Evolutionary conservation across 345 rosid genomes (phyloP), one percentile per base, ranked within the genome.

Genomic region (Brassica incana): DNA sequence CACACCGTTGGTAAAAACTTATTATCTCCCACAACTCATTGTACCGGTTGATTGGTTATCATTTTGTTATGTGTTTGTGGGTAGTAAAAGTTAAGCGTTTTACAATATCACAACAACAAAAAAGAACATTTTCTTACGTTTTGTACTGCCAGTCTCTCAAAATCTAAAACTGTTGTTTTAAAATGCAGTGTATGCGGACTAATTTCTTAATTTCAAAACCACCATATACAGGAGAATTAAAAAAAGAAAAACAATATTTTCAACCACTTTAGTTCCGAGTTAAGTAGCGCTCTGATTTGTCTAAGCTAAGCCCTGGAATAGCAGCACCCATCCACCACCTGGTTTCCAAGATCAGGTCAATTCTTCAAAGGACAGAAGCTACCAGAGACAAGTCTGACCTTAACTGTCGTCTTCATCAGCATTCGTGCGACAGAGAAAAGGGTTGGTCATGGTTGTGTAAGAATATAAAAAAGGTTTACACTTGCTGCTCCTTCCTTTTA

Each of bases 401-500:
- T 9, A 48, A 48, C 54, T 71, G 54, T 48, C 45, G 72, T 36
- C 72, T 65, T 78, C 67, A 50, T 35, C 20, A 6, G 67, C 67
- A 40, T 65, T 30, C n/a, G n/a, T 23, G n/a, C 20, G 16, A 65
- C 38, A 33, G 2, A 33, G 9, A 18, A 12, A 20, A 32, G 8
- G 40, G 40, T 68, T 61, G 43, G 64, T 29, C 43, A 59, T 65
- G 50, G 43, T 25, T 43, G 82, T 29, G 59, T 67, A 35, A 67
- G 38, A 73, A 79, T 56, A 48, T 4, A 67, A 60, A 50, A 79
- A 79, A 35, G 12, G 45, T 73, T 78, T 45, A 67, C 61, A 5
- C 23, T 5, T 43, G 40, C 30, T 48, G 54, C 29, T 48, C 32
- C 32, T 50, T 27, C 8, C 56, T 65, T 75, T 76, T 86, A 95